Evolutionary conservation across 129 eudicot genomes (phyloP).

Genomic region (Pittosporum tobira): DNA sequence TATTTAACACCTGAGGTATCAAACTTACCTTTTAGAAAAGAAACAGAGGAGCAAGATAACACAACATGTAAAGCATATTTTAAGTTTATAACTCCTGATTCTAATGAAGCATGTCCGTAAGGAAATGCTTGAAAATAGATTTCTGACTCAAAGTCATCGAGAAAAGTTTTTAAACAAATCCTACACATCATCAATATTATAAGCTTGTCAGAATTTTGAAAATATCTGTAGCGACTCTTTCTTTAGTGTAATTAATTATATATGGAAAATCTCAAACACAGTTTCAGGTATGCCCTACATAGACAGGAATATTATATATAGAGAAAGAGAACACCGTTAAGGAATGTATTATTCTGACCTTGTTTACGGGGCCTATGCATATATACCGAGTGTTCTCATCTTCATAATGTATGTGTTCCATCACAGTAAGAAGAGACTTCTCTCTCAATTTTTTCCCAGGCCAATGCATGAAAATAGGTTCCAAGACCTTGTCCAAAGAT

Average conservation of each 20-base stretch:
- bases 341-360: conserved; percentile 36
- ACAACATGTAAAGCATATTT: not conserved
- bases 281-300: conserved; percentile 2
- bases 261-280: not conserved
- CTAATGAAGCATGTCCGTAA: not conserved
- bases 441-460: conserved; percentile 82
- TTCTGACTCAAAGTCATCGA: too few relatives aligned
- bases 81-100: too few relatives aligned
- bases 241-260: not conserved
- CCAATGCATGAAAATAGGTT: conserved; percentile 78
- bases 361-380: conserved; percentile 91
- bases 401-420: conserved; percentile 91
- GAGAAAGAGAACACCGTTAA: not conserved
- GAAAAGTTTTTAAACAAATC: not conserved
- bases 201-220: not conserved
- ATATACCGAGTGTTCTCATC: conserved; percentile 85
- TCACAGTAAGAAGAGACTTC: conserved; percentile 55
- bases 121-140: not conserved
- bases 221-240: not conserved
- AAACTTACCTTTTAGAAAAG: conserved; percentile 2
- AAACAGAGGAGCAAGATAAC: not conserved
- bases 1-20: conserved; percentile 63
- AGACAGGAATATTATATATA: conserved; percentile 2
- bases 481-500: conserved; percentile 59
- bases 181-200: not conserved